phyloP scores from a whole-genome alignment of 2,329 filamentous ascomycete genomes.

The Fusarium sp. region DNA sequence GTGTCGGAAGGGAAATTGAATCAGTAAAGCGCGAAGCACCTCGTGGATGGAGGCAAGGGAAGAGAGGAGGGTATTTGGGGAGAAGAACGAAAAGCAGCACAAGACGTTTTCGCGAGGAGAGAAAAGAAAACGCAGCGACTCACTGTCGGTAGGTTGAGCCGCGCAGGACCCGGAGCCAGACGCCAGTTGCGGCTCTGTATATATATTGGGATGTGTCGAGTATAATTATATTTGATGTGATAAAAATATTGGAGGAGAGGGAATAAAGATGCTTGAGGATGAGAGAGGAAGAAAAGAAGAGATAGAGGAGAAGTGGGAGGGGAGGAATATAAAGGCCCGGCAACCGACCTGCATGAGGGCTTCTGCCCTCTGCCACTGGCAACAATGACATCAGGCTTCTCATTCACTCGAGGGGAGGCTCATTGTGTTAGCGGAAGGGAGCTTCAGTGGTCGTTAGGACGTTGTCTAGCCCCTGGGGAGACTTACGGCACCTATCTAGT shows the following conservation, averaged over 20 bases:
- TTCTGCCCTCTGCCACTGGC: background rate
- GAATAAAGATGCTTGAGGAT: background rate
- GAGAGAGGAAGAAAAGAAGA: background rate
- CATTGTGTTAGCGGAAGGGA: background rate
- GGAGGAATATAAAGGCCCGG: background rate
- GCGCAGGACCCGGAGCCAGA: background rate
- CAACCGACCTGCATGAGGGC: background rate
- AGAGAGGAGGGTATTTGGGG: background rate
- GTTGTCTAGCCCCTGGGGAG: background rate
- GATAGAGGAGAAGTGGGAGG: background rate
- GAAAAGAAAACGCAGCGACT: background rate
- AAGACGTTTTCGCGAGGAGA: background rate
- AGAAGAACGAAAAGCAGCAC: background rate
- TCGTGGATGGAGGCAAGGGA: background rate
- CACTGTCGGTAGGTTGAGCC: background rate
- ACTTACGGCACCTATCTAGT: background rate
- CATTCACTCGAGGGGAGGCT: background rate
- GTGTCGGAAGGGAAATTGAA: background rate
- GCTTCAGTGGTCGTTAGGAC: background rate
- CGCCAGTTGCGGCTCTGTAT: background rate
- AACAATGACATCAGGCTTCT: background rate
- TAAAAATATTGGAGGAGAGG: background rate
- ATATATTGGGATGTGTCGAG: background rate
- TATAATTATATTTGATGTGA: background rate
- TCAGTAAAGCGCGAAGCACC: too few species aligned